Base-by-base conservation (phyloP, 2,329 filamentous ascomycete species). In the Talaromyces marneffei region DNA sequence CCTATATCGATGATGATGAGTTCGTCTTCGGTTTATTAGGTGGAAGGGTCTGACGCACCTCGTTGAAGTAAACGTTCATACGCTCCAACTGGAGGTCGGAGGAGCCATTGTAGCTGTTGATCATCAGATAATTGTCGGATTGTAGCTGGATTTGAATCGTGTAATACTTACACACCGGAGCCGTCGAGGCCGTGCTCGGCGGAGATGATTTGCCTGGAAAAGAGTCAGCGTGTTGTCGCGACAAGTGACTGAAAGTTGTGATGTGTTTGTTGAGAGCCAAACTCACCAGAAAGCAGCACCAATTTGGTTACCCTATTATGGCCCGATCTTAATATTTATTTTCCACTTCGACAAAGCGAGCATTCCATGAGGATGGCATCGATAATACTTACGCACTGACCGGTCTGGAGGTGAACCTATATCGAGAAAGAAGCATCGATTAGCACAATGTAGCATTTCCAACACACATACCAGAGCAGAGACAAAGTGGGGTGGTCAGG, bases 51-150 rank as follows among this genome's bases (percentile, higher is more conserved):
- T 59, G 57, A 73, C 78, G 67, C 77, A 90, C 87, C 85, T 96
- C 92, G 80, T 91, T 92, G 89, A 97, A 97, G 87, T 97, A 97
- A 80, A 97, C 93, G 80, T 92, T 99, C 92, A 99, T 96, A 76
- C 94, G 92, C 90, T 99, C 94, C 72, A 97, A 88, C 86, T 99
- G 94, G 78, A 97, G 92, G 81, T 97, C 94, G 48, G 93, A 97
- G 71, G 91, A 92, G 78, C 94, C 94, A 80, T 95, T 95, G 88
- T 97, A 97, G 72, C 90, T 94, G 71, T 39, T 40, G 52, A 55
- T 18, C 1, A 40, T 55, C 52, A 55, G 39, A 74, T 65, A n/a
- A 53, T 12, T 18, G 46, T 42, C 35, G 27, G 23, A 35, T 62
- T 66, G 66, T 59, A 50, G 62, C 20, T 39, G 57, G 31, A 55